These are phyloP conservation scores for Cyathus striatus DNA, from an alignment of 768 basidiomycete genomes.

Conservation along the genomic window DNA sequence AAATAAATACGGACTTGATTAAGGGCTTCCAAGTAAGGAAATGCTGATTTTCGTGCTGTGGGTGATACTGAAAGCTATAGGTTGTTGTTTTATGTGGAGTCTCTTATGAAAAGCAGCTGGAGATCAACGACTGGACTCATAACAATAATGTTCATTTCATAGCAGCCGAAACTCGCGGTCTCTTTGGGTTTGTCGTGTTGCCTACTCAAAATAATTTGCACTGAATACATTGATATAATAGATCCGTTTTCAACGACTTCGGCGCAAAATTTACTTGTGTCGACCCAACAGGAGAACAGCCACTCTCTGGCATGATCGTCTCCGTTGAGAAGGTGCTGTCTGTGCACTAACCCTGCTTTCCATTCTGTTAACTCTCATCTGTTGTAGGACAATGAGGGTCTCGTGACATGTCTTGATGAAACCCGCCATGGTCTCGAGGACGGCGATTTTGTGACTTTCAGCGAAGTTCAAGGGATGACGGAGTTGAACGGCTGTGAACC, in stretches of 20 bases:
- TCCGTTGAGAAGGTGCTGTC: conserved; percentile 88
- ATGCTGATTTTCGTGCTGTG: background rate
- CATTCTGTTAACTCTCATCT: conserved; percentile 3
- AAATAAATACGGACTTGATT: conserved; percentile 75
- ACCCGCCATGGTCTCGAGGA: conserved; percentile 98
- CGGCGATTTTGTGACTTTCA: conserved; percentile 95
- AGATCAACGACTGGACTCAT: conserved; percentile 96
- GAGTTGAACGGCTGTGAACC: conserved; percentile 90
- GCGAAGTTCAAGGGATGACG: conserved; percentile 92
- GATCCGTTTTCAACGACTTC: conserved; percentile 95
- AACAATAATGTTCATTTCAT: conserved; percentile 87
- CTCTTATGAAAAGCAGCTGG: conserved; percentile 75
- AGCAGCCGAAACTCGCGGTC: conserved; percentile 83
- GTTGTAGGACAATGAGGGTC: conserved; percentile 72
- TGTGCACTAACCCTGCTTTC: too few species aligned
- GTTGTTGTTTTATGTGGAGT: conserved; percentile 86
- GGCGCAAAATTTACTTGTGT: conserved; percentile 92
- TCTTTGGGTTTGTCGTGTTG: conserved; percentile 72
- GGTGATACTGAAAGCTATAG: conserved; percentile 29
- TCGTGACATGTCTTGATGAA: conserved; percentile 96
- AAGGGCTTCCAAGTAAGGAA: conserved; percentile 90
- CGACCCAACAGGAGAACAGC: conserved; percentile 97
- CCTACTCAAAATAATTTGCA: background rate
- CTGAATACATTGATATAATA: conserved; percentile 22
- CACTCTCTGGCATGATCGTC: conserved; percentile 92